A percentile compares a stretch with the other conserved stretches of the same genome.
Conservation (phyloP, 306 rosid species). For the Spatholobus suberectus region DNA sequence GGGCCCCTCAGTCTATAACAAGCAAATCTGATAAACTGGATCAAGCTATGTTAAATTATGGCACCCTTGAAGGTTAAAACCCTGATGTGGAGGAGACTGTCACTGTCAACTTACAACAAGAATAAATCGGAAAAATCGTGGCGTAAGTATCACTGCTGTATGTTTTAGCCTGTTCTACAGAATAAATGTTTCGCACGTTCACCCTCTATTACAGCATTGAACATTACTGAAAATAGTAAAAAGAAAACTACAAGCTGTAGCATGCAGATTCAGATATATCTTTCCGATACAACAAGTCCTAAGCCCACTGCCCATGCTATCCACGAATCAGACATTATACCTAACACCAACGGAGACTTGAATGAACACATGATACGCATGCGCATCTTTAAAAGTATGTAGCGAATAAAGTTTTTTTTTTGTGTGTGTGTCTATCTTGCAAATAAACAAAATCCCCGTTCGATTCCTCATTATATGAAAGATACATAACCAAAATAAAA, state of each 20-base stretch:
- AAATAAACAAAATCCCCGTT: constrained; percentile 32
- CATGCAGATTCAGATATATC: not conserved
- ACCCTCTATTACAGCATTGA: not conserved
- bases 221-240: not conserved
- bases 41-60: no score
- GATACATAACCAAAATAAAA: constrained; percentile 26
- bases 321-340: not conserved
- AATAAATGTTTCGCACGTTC: not conserved
- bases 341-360: not conserved
- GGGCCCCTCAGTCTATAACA: no score
- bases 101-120: not conserved
- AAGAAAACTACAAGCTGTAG: not conserved
- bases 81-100: not conserved
- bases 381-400: not conserved
- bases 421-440: not conserved
- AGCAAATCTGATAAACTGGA: not conserved
- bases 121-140: not conserved
- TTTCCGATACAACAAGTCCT: not conserved
- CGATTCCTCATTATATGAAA: not conserved
- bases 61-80: not conserved
- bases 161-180: not conserved
- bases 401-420: not conserved
- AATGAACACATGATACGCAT: not conserved
- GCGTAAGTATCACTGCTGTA: not conserved
- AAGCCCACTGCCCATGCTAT: not conserved